Base-by-base conservation (phyloP, 2,329 filamentous ascomycete species). In the Fusarium continuum region DNA sequence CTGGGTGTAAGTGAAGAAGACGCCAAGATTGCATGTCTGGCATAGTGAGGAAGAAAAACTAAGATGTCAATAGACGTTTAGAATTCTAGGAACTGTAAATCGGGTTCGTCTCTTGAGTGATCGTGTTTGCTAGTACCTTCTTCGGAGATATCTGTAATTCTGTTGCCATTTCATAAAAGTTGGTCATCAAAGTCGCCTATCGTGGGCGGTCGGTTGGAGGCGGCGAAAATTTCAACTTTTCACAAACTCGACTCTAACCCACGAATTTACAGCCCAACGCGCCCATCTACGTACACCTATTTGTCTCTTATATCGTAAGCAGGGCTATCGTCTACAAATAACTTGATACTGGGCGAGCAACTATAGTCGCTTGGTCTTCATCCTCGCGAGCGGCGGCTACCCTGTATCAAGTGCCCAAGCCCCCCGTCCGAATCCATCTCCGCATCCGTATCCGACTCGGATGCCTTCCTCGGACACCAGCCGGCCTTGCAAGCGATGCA, bases 401-500 rank as follows among this genome's bases (percentile, higher is more conserved):
- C 68, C 66, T 70, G 45, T 64, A 68, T 48, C n/a, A n/a, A n/a
- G n/a, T n/a, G n/a, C n/a, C n/a, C n/a, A 50, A 53, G 38, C 26
- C 44, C 40, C 20, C 48, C 40, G 35, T 40, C 46, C 41, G 36
- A 17, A 48, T 32, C 17, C 53, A 47, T 38, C 32, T 46, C 34
- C 34, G 23, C 31, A 28, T 23, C 26, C 29, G 16, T 22, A 31
- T 19, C 41, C 43, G 32, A 36, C 20, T 19, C 40, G 53, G 43
- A 71, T 71, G 69, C 54, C 63, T 53, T 45, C 54, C 13, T 50
- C 64, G 32, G 67, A 68, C 22, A 51, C 53, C 28, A 65, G 40
- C 23, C 68, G 60, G 44, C 70, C 71, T 49, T 77, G 75, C 65
- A 72, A 69, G 53, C 68, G 74, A 31, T 77, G 75, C 63, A 75